Percentiles rank a stretch among this genome's conserved stretches.
Conservation (phyloP, 805 yeast species). For the Komagataella phaffii region DNA sequence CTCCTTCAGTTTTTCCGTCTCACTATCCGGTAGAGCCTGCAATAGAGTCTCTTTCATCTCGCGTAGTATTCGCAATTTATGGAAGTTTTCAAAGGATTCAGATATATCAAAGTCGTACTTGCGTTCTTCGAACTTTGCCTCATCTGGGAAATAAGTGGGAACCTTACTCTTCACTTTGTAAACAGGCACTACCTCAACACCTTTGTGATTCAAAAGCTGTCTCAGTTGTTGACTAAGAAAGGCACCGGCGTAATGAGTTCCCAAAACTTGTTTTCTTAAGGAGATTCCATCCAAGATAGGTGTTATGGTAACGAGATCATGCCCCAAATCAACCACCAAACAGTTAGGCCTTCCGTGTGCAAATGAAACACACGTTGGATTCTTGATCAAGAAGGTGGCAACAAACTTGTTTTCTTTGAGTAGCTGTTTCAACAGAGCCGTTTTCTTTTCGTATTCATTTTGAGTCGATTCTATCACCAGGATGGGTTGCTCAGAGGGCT, state of each 20-base stretch:
- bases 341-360: slow-evolving; percentile 84
- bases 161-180: slow-evolving; percentile 38
- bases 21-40: slow-evolving; percentile 23
- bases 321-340: slow-evolving; percentile 77
- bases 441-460: slow-evolving; percentile 58
- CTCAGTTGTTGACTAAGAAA: slow-evolving; percentile 43
- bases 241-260: slow-evolving; percentile 64
- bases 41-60: slow-evolving; percentile 68
- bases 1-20: slow-evolving; percentile 10
- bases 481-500: slow-evolving; percentile 58
- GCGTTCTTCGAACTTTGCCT: slow-evolving; percentile 14
- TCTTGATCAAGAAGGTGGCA: slow-evolving; percentile 68
- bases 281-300: slow-evolving; percentile 80
- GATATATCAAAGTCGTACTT: slow-evolving; percentile 24
- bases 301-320: slow-evolving; percentile 61
- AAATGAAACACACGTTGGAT: slow-evolving; percentile 82
- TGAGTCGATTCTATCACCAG: slow-evolving; percentile 80
- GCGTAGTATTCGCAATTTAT: slow-evolving; percentile 39
- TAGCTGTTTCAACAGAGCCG: slow-evolving; percentile 55
- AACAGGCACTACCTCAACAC: slow-evolving; percentile 25
- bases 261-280: slow-evolving; percentile 51
- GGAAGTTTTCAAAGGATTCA: slow-evolving; percentile 39
- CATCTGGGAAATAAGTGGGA: slow-evolving; percentile 9
- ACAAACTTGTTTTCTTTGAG: slow-evolving; percentile 62
- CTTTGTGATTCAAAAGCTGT: slow-evolving; percentile 22